Evolutionary conservation across 129 eudicot genomes (phyloP).

Genomic region (Artemisia argyi): DNA sequence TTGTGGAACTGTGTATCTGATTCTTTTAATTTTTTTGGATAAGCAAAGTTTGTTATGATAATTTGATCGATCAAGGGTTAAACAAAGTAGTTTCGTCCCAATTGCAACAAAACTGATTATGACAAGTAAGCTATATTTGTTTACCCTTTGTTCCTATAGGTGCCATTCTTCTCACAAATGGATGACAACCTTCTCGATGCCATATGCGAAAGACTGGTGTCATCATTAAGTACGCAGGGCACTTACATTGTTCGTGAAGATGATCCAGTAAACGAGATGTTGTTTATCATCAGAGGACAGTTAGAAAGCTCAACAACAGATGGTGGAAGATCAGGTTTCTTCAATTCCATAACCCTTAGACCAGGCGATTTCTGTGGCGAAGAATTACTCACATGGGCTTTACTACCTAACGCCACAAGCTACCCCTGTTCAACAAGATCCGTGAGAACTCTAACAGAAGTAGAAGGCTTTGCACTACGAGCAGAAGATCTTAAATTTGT

Average conservation of each 20-base stretch:
- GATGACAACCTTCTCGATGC: conserved; percentile 87
- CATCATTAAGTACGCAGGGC: conserved; percentile 77
- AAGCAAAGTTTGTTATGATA: neutral
- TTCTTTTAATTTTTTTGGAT: neutral
- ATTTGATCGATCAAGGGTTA: too few relatives aligned
- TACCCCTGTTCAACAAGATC: conserved; percentile 83
- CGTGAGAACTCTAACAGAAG: conserved; percentile 77
- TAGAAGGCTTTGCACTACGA: conserved; percentile 80
- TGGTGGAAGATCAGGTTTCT: conserved; percentile 87
- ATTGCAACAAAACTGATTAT: neutral
- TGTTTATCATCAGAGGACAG: conserved; percentile 83
- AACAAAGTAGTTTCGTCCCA: neutral
- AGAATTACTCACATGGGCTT: conserved; percentile 90
- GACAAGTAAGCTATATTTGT: neutral
- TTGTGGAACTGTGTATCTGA: neutral
- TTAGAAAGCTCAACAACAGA: conserved; percentile 92
- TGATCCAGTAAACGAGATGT: conserved; percentile 86
- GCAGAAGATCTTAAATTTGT: conserved; percentile 86
- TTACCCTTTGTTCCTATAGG: conserved; percentile 34
- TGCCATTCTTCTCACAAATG: conserved; percentile 94
- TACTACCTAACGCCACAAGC: conserved; percentile 63
- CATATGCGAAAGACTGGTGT: conserved; percentile 77
- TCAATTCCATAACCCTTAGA: conserved; percentile 85
- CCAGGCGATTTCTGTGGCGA: conserved; percentile 97
- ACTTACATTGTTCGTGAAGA: conserved; percentile 76